phyloP scores from a whole-genome alignment of 306 rosid species.

The Purshia tridentata region DNA sequence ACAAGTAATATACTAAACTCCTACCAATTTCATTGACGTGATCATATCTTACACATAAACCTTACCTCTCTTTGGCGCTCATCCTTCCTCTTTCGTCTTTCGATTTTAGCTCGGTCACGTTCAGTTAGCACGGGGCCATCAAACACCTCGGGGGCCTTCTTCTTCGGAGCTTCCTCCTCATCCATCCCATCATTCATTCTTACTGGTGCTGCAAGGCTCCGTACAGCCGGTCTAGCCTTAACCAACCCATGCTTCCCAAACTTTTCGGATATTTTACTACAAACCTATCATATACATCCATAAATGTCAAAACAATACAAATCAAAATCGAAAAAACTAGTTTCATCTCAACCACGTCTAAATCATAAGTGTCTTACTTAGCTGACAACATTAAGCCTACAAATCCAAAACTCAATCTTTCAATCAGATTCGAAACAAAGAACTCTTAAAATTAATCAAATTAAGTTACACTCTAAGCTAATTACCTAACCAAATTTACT shows the following conservation, averaged over 20 bases:
- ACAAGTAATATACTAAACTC: neutral
- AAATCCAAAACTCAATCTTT: neutral
- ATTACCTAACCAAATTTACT: neutral
- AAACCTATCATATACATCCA: conserved; percentile 49
- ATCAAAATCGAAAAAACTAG: neutral
- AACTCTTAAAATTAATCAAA: neutral
- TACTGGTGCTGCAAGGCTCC: conserved; percentile 84
- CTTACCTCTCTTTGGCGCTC: conserved; percentile 95
- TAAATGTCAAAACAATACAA: conserved; percentile 5
- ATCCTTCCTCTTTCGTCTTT: conserved; percentile 84
- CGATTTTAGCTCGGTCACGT: conserved; percentile 76
- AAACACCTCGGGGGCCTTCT: conserved; percentile 65
- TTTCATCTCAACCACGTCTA: neutral
- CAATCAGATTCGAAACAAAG: neutral
- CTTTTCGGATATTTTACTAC: conserved; percentile 69
- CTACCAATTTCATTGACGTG: neutral
- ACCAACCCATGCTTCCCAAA: conserved; percentile 93
- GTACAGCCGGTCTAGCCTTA: conserved; percentile 66
- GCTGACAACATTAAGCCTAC: neutral
- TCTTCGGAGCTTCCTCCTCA: conserved; percentile 68
- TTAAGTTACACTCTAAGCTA: neutral
- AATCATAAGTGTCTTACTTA: too few species aligned
- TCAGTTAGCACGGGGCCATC: conserved; percentile 89
- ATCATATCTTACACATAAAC: neutral
- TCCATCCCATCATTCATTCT: conserved; percentile 95